Conservation (phyloP, 768 basidiomycete genomes). For the Clitopilus passeckerianus region DNA sequence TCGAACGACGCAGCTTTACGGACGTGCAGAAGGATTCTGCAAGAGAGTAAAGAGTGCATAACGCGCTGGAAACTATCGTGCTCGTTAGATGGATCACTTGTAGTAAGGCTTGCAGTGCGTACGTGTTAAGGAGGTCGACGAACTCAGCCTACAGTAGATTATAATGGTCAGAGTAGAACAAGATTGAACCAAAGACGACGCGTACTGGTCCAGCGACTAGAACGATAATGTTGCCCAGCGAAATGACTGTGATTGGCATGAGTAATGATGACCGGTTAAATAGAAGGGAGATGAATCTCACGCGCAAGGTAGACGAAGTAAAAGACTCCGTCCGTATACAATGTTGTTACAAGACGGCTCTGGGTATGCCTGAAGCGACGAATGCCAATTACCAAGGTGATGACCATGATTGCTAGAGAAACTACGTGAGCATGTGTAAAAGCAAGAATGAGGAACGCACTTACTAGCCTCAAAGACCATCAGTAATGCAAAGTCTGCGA, state of each 20-base stretch:
- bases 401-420: conserved; percentile 16
- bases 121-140: conserved; percentile 4
- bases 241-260: conserved; percentile 1
- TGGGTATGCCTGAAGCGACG: conserved; percentile 13
- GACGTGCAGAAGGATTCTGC: conserved; percentile 7
- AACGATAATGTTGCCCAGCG: conserved; percentile 1
- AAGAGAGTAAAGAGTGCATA: conserved; percentile 7
- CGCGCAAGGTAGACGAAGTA: conserved; percentile 18
- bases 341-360: conserved; percentile 13
- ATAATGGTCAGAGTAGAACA: not conserved
- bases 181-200: not conserved
- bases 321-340: conserved; percentile 19
- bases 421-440: not conserved
- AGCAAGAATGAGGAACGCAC: not conserved
- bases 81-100: not conserved
- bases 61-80: conserved; percentile 6
- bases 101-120: not conserved
- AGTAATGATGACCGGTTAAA: no score
- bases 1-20: not conserved
- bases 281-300: no score
- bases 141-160: not conserved
- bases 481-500: conserved; percentile 5
- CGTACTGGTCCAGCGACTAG: conserved; percentile 3
- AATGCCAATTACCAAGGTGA: conserved; percentile 16
- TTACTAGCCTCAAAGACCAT: conserved; percentile 5